These are phyloP conservation scores for Vigna hirtella DNA, from an alignment of 306 rosid species.

Conservation along the genomic window DNA sequence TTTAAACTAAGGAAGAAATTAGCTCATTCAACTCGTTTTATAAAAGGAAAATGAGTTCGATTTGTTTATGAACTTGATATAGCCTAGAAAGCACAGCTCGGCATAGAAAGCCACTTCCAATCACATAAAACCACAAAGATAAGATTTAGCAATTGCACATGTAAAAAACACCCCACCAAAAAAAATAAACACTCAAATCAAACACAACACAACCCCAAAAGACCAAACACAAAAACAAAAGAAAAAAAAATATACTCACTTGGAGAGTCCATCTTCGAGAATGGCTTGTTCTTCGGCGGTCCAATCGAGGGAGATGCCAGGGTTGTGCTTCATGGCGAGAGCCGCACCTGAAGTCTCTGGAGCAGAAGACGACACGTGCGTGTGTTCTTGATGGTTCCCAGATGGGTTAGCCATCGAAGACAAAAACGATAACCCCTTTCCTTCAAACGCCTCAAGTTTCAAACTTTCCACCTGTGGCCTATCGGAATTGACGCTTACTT, in stretches of 20 bases:
- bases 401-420: slow-evolving; percentile 70
- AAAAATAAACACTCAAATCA: background rate
- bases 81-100: background rate
- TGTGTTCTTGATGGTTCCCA: slow-evolving; percentile 77
- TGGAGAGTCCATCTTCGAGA: slow-evolving; percentile 82
- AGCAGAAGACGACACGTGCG: slow-evolving; percentile 70
- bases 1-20: too few species aligned
- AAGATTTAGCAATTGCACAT: slow-evolving; percentile 3
- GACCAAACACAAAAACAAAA: background rate
- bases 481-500: slow-evolving; percentile 55
- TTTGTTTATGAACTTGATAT: background rate
- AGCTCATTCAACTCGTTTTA: background rate
- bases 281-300: slow-evolving; percentile 78
- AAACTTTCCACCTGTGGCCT: slow-evolving; percentile 34
- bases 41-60: background rate
- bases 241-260: slow-evolving; percentile 56
- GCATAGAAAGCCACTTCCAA: slow-evolving; percentile 14
- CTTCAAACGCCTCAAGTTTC: slow-evolving; percentile 19
- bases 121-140: background rate
- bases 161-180: background rate
- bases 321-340: slow-evolving; percentile 86
- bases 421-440: slow-evolving; percentile 24
- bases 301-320: slow-evolving; percentile 91
- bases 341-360: slow-evolving; percentile 69
- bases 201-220: background rate